Base-by-base conservation (phyloP, 2,329 filamentous ascomycete genomes). In the Leptosphaerulina australis region DNA sequence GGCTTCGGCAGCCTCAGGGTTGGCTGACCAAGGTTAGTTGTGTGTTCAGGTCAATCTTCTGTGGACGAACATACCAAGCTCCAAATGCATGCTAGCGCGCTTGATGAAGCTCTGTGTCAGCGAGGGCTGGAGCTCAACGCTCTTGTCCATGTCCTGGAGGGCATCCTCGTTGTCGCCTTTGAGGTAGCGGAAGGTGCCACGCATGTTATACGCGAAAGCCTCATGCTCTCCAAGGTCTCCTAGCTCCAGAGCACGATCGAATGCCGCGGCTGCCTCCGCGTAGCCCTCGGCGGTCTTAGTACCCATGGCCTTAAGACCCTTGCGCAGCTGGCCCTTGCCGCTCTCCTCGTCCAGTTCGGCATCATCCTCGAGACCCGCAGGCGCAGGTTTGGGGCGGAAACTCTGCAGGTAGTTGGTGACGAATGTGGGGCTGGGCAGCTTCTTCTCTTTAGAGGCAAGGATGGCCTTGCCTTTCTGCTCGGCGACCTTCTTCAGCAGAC, bases 351-450 rank as follows among this genome's bases (percentile, higher is more conserved):
- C 76, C 38, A 97, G 75, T 60, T 96, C 90, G n/a, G 81, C 85
- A 6, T 85, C 82, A 62, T 95, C 90, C 53, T 93, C 91, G 43
- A 99, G 80, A 10, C 91, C 93, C 55, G 81, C 84, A 3, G 94
- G 93, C 2, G 90, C 83, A 37, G 85, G 81, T 78, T 88, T 90
- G 51, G 86, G 81, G 53, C 94, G 88, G 88, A 99, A 99, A 79
- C 93, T 97, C 78, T 97, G 93, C 24, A 99, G 87, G 76, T 99
- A 99, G 81, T 99, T 99, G 70, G 91, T 91, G 61, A 99, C 92
- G 65, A 97, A 99, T 10, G 92, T 97, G 22, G 94, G 88, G 75
- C 92, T 97, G 15, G 94, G 94, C 40, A 99, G 83, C 77, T 90
- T 93, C 78, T 91, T 88, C 64, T 83, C 82, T 75, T 92, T 93